Base-by-base conservation (phyloP, 139 green algal genomes). In the Pseudopediastrum boryanum region DNA sequence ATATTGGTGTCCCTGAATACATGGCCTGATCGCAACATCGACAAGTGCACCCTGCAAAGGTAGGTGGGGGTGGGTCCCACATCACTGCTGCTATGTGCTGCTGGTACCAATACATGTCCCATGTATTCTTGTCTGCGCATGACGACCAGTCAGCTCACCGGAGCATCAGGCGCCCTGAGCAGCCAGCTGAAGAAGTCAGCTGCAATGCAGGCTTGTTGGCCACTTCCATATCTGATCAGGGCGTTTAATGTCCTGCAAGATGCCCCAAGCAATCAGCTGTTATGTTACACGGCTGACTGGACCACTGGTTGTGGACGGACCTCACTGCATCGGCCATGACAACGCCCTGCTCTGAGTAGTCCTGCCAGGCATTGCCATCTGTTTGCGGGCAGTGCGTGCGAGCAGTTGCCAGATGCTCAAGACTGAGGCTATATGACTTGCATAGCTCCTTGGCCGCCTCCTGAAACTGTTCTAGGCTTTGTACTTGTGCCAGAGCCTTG, bases 211-310 rank as follows among this genome's bases (percentile, higher is more conserved):
- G 64, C 62, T 41, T 75, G 64, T 44, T 27, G 29, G 39, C 16
- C 10, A 31, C 41, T 61, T 16, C 76, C 76, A 51, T 75, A 82
- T 2, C 76, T 64, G 65, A 82, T 82, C 2, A 82, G 65, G 2
- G 76, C 76, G 33, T 82, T 82, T 36, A 82, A 29, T 4, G 64
- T 70, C 64, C 74, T 81, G 74, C 63, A 73, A 10, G 50, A 42
- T 16, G 25, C 38, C 1, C 2, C 16, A 27, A 31, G 23, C 23
- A 33, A 13, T 58, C 48, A 58, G 48, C 48, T 27, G 48, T 16
- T 58, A 27, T 58, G 48, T 19, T 58, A 19, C 48, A 16, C 19
- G 48, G 48, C 19, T 58, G 48, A 19, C 16, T 16, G 16, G 19
- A 58, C 16, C 16, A 16, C 16, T 58, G 48, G 16, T 58, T 58